Base-by-base conservation (phyloP, 768 basidiomycete genomes). In the Galerina sulciceps region DNA sequence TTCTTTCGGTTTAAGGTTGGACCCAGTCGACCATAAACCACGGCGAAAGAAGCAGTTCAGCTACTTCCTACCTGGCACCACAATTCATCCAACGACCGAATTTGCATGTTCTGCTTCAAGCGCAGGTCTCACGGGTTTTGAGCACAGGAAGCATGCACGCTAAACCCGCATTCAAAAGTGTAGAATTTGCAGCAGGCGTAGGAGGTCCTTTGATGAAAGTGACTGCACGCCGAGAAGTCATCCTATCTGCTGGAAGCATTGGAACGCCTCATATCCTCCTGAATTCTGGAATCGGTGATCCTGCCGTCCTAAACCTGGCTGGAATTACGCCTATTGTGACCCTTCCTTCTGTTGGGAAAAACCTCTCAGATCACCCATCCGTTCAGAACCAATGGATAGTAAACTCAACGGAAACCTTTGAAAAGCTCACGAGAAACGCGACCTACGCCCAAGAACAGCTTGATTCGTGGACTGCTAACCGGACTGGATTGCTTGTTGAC, bases 211-310 rank as follows among this genome's bases (percentile, higher is more conserved):
- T 71, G 6, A 60, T 65, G 0, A 38, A 43, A 6, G 9, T 45
- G 14, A 52, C 50, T 10, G 57, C 57, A 64, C 15, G 20, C 46
- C 23, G 60, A 56, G 76, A 78, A 62, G 67, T 77, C 35, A 69
- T 78, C 37, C 67, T 78, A 2, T 76, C 75, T 1, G 75, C 76
- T 6, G 77, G 78, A 5, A 58, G 70, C 11, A 59, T 78, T 31
- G 69, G 67, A 8, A 78, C 75, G 0, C 76, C 76, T 6, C 66
- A 65, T 15, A 70, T 78, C 20, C 65, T 77, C 1, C 51, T 60
- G 23, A 56, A 65, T 52, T 74, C 75, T 22, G 76, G 75, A 10
- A 76, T 79, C 18, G 77, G 76, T 15, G 65, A 72, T 51, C 57
- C 62, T 11, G 50, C 60, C 1, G 59, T 65, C 4, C 68, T 78